Base-by-base conservation (phyloP, 805 yeast genomes). In the Citeromyces matritensis region DNA sequence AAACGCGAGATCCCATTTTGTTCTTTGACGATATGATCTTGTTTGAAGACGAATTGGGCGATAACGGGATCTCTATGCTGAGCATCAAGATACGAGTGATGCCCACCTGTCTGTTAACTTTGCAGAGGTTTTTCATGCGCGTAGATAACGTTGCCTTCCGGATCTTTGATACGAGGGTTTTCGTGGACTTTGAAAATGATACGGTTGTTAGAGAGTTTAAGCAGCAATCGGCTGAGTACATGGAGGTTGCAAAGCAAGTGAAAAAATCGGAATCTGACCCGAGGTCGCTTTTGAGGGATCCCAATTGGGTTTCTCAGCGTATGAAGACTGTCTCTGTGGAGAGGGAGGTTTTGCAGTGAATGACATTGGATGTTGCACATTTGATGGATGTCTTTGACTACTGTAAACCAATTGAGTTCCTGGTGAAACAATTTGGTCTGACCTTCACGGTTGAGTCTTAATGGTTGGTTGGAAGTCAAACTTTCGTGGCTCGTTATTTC, bases 21-120 rank as follows among this genome's bases (percentile, higher is more conserved):
- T 85, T 82, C 50, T 91, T 72, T 47, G 96, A 85, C 47, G 96
- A 88, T 43, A 71, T 84, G 60, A 71, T 82, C 5, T 57, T 91
- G 23, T 91, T 70, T 48, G 99, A 91, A 48, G 99, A 91, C 47
- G 99, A 91, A 49, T 60, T 91, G 34, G 97, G 94, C 4, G 99
- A 91, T 50, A 91, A 88, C 50, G 99, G 99, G 6, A 79, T 84
- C 11, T 71, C 93, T 0, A 67, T 82, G 33, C 55, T 82, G 33
- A 72, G 73, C 32, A 73, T 76, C 24, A 86, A 86, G 51, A 69
- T 91, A 13, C 58, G 99, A 38, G 95, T 85, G 4, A 91, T 91
- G 96, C 74, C 74, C 5, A 68, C 75, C 32, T 69, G 95, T 37
- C 48, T 91, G 40, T 55, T 91, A 25, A 42, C 88, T 23, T 58